Evolutionary conservation across 2,329 filamentous ascomycete genomes (phyloP), one percentile per base, ranked within the genome.

Genomic region (Elsinoe necatrix): DNA sequence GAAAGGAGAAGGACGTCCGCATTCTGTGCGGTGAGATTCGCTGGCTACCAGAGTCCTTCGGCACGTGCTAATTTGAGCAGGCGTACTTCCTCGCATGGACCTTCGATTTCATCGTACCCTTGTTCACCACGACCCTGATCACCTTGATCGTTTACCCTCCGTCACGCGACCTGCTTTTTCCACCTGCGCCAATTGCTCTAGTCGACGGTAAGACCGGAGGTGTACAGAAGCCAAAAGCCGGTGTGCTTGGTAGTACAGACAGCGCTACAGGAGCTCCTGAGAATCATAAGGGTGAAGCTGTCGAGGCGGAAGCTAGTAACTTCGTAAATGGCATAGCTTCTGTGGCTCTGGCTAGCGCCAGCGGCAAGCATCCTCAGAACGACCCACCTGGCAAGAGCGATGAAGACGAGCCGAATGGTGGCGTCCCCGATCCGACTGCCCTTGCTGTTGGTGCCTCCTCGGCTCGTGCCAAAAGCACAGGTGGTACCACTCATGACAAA

Each of bases 241-340:
- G 88, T 1, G 82, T 89, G 0, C 72, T 93, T 0, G 89, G 86
- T 0, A 89, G 85, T 18, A 80, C 84, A 25, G 86, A 89, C 59
- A 89, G 85, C 57, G 79, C 86, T 0, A 95, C 89, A 0, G 89
- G 89, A 1, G 89, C 89, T 0, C 85, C 88, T 0, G 87, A 95
- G 67, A 88, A 89, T 62, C 81, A 89, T 71, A 85, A 89, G 66
- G 89, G 89, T 23, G 88, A 93, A 67, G 87, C 87, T 0, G 86
- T 89, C 0, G 89, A 95, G 67, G 81, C 87, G 59, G 89, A 95
- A 68, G 89, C 89, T 0, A 85, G 80, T 63, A 91, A 89, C 66
- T 85, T 95, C 60, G 84, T 93, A 58, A 85, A 84, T 55, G 81
- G 84, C 31, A 83, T 93, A 54, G 82, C 84, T 7, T 79, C 82